Evolutionary conservation across 1,284 basidiomycete genomes (phyloP).

Genomic region (Rhodotorula sp.): DNA sequence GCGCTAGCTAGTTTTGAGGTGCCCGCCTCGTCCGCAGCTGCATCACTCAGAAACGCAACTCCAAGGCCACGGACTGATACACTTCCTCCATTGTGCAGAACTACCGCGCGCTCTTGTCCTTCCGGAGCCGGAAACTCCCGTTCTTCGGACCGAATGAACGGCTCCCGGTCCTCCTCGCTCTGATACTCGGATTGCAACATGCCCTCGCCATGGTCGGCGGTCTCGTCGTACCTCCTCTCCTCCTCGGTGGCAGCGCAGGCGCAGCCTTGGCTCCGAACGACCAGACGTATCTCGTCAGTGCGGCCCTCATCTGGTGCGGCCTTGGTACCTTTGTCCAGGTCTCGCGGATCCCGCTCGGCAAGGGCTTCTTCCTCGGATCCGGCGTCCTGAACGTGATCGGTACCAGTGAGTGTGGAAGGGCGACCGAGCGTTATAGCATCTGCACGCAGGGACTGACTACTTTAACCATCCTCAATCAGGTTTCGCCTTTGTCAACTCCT

Average conservation of each 20-base stretch:
- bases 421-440: too few species aligned
- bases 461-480: slow-evolving; percentile 17
- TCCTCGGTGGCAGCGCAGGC: slow-evolving; percentile 41
- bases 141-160: slow-evolving; percentile 19
- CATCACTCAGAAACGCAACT: background rate
- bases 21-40: too few species aligned
- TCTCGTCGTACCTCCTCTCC: slow-evolving; percentile 47
- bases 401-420: background rate
- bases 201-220: slow-evolving; percentile 46
- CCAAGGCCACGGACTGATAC: background rate
- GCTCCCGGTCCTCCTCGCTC: slow-evolving; percentile 14
- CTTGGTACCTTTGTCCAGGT: slow-evolving; percentile 45
- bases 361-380: slow-evolving; percentile 44
- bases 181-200: slow-evolving; percentile 43
- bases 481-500: slow-evolving; percentile 43
- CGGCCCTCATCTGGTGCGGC: slow-evolving; percentile 43
- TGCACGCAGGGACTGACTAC: background rate
- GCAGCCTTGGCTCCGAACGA: slow-evolving; percentile 34
- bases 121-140: slow-evolving; percentile 1
- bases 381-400: slow-evolving; percentile 38
- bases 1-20: too few species aligned
- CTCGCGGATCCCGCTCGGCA: slow-evolving; percentile 44
- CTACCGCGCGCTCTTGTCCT: slow-evolving; percentile 13
- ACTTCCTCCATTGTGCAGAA: background rate
- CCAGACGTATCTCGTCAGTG: slow-evolving; percentile 45